These are phyloP conservation scores for Aquilaria agallochum DNA, from an alignment of 441 rosid genomes.

Conservation along the genomic window DNA sequence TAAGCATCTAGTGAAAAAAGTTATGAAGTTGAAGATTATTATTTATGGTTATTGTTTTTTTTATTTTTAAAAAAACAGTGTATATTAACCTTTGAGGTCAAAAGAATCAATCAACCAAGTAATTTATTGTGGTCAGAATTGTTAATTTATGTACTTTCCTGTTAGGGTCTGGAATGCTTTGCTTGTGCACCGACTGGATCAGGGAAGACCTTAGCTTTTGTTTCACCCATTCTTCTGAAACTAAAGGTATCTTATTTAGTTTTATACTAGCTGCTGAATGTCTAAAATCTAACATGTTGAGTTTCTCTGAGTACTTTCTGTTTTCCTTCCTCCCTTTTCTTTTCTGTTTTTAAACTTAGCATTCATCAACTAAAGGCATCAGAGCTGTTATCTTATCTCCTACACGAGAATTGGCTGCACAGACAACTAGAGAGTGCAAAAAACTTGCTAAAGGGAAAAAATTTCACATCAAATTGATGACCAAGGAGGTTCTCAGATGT, in stretches of 20 bases:
- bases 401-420: conserved; percentile 82
- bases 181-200: conserved; percentile 98
- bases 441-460: conserved; percentile 78
- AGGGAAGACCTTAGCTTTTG: conserved; percentile 87
- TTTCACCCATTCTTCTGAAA: conserved; percentile 88
- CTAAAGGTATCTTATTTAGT: conserved; percentile 52
- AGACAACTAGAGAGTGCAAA: conserved; percentile 85
- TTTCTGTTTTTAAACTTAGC: conserved; percentile 32
- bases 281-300: background rate
- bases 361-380: conserved; percentile 56
- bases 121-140: too few species aligned
- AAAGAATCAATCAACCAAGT: too few species aligned
- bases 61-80: too few species aligned
- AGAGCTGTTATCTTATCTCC: conserved; percentile 84
- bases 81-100: too few species aligned
- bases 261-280: conserved; percentile 2
- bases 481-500: conserved; percentile 60
- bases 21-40: too few species aligned
- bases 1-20: too few species aligned
- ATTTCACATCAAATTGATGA: conserved; percentile 65
- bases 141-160: background rate
- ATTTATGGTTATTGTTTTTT: too few species aligned
- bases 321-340: conserved; percentile 9
- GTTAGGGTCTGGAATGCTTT: conserved; percentile 86
- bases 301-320: background rate